Percentiles rank a stretch among this genome's conserved stretches.
phyloP scores from a whole-genome alignment of 192 early-diverging fungal genomes.

The Rhizoclosmatium globosum region DNA sequence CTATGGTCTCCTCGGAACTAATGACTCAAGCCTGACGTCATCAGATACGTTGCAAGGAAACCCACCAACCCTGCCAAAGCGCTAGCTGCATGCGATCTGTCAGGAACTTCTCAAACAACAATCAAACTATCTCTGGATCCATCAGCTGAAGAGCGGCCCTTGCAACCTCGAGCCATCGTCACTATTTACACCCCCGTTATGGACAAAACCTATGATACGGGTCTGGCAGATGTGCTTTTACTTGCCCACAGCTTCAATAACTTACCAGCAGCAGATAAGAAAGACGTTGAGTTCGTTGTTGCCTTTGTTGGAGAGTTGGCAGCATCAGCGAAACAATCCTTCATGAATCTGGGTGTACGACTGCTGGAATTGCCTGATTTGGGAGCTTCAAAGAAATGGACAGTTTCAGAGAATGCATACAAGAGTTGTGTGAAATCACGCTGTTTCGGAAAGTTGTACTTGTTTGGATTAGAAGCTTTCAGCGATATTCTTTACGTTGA shows the following conservation, averaged over 20 bases:
- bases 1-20: too few relatives aligned
- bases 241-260: background rate
- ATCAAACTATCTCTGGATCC: too few relatives aligned
- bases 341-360: background rate
- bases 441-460: slow-evolving; percentile 3
- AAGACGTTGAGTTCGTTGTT: slow-evolving; percentile 15
- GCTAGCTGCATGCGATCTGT: too few relatives aligned
- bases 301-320: background rate
- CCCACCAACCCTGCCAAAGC: too few relatives aligned
- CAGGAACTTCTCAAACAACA: too few relatives aligned
- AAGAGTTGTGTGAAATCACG: background rate
- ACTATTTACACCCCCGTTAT: too few relatives aligned
- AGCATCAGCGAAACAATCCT: background rate
- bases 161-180: too few relatives aligned
- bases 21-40: too few relatives aligned
- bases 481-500: too few relatives aligned
- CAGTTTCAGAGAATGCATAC: background rate
- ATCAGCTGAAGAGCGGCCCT: too few relatives aligned
- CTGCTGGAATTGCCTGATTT: background rate
- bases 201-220: background rate
- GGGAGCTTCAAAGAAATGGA: background rate
- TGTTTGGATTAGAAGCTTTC: slow-evolving; percentile 1
- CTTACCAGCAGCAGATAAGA: background rate
- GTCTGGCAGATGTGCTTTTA: background rate
- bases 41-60: too few relatives aligned